phyloP scores from a whole-genome alignment of 768 basidiomycete species.

The Termitomyces sp. region DNA sequence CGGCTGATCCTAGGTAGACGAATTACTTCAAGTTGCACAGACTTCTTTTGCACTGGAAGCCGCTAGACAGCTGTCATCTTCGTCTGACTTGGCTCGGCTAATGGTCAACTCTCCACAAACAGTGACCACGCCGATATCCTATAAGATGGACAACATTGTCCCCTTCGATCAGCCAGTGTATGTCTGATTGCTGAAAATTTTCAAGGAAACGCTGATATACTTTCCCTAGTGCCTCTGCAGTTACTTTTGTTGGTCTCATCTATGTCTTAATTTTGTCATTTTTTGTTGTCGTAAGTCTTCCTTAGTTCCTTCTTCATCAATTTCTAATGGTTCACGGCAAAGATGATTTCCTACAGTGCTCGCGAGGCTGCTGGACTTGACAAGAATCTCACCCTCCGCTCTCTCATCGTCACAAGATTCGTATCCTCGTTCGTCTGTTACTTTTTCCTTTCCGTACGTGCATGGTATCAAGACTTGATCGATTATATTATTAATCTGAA shows the following conservation, averaged over 20 bases:
- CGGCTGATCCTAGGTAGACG: not conserved
- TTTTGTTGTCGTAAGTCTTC: conserved; percentile 24
- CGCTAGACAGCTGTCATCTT: conserved; percentile 13
- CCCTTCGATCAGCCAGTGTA: conserved; percentile 63
- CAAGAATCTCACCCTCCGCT: conserved; percentile 21
- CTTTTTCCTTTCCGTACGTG: conserved; percentile 31
- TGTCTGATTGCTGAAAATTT: conserved; percentile 15
- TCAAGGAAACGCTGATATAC: not conserved
- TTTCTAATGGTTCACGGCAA: not conserved
- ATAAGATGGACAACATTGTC: conserved; percentile 41
- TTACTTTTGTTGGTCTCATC: conserved; percentile 51
- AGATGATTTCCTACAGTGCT: conserved; percentile 24
- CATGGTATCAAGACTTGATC: not conserved
- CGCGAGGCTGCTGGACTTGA: conserved; percentile 33
- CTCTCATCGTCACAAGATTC: conserved; percentile 29
- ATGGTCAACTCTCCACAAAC: conserved; percentile 45
- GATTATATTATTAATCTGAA: not conserved
- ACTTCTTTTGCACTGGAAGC: conserved; percentile 22
- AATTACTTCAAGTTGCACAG: conserved; percentile 12
- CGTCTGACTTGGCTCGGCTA: conserved; percentile 21
- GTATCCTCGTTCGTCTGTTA: conserved; percentile 26
- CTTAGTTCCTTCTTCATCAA: not conserved
- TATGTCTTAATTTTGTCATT: conserved; percentile 43
- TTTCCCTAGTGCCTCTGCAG: conserved; percentile 39
- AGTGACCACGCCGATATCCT: conserved; percentile 41